phyloP scores from a whole-genome alignment of 2,329 filamentous ascomycete species.

The Chalaropsis thielavioides region DNA sequence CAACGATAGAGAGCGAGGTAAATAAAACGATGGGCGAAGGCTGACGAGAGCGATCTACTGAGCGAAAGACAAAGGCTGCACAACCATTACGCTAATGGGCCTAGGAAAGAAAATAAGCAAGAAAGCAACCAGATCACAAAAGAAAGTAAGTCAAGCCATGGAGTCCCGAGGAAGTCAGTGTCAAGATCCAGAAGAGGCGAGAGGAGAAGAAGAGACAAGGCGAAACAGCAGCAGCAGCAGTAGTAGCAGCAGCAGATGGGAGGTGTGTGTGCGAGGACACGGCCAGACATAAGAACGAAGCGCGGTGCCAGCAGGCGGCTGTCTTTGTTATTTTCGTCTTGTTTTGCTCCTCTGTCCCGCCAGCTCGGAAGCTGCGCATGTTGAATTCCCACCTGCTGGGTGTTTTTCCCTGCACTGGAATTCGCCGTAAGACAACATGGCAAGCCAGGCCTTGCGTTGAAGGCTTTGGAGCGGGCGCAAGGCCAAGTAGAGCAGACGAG shows the following conservation, averaged over 20 bases:
- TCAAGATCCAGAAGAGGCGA: background rate
- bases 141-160: background rate
- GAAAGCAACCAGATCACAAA: background rate
- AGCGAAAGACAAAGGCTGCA: background rate
- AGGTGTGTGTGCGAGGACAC: background rate
- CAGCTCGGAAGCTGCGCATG: background rate
- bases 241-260: background rate
- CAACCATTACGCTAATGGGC: background rate
- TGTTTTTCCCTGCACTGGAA: background rate
- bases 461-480: background rate
- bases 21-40: background rate
- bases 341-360: background rate
- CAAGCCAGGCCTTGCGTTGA: background rate
- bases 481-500: background rate
- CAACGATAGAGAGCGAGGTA: background rate
- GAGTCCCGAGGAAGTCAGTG: background rate
- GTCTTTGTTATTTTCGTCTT: background rate
- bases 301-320: background rate
- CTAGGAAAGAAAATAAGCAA: background rate
- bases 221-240: background rate
- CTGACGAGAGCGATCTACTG: background rate
- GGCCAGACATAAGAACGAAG: background rate
- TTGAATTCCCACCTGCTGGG: background rate
- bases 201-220: background rate
- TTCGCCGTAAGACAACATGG: conserved; percentile 9